Evolutionary conservation across 495 filamentous ascomycete species (phyloP), one percentile per base, ranked within the genome.

Genomic region (Cercophora sp.): DNA sequence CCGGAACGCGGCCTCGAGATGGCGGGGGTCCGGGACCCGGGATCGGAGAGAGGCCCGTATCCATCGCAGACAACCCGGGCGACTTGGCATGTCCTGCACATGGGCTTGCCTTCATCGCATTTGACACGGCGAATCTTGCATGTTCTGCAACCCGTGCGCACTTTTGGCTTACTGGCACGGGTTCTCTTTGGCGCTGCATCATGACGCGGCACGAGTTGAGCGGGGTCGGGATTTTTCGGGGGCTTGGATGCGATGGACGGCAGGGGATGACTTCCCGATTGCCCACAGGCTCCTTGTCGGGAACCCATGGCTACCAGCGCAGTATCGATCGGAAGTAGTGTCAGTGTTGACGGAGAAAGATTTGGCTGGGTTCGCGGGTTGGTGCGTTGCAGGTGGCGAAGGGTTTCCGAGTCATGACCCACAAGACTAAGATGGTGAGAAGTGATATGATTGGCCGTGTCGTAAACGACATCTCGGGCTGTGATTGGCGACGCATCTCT

Each of bases 101-200:
- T 71, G 27, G 80, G 81, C 48, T 76, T 75, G 10, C 59, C 64
- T 61, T 85, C 81, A 52, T 82, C 80, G 44, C 81, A 85, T 62
- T 85, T 83, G 47, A 85, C 73, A 2, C 48, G 51, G 10, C 65
- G 59, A 19, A 22, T 57, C 54, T 68, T 68, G 59, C 65, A 68
- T 36, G 65, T 68, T 36, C 41, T 43, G 31, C 65, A 68, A 5
- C 65, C 65, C 5, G 66, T 66, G 3, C 63, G 63, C 2, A 66
- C 66, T 32, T 69, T 69, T 1, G 60, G 57, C 22, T 45, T 59
- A 44, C 52, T 59, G 8, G 52, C 57, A 0, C 57, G 52, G 11
- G 32, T 54, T 35, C 42, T 34, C 23, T 39, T 37, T 1, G 2
- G 40, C 23, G 19, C 15, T 23, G n/a, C n/a, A n/a, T n/a, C n/a